Percentiles rank a stretch among this genome's conserved stretches.
These are phyloP conservation scores for Monilinia fructigena DNA, from an alignment of 2,329 filamentous ascomycete species.

Conservation along the genomic window DNA sequence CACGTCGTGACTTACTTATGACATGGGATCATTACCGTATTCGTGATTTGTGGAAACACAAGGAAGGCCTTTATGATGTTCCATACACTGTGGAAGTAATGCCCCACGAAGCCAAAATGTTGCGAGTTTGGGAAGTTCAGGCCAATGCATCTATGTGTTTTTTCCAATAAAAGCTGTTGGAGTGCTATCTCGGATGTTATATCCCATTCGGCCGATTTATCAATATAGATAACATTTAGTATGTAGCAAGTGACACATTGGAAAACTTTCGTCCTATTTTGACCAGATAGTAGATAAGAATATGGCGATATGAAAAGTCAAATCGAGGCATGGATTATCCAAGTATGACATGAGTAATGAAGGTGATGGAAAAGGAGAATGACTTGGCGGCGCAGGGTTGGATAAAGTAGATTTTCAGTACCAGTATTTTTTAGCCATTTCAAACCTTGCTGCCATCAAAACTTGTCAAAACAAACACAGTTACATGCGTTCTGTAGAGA, in stretches of 20 bases:
- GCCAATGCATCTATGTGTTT: slow-evolving; percentile 23
- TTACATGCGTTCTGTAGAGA: neutral
- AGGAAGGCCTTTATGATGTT: slow-evolving; percentile 31
- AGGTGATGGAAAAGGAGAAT: neutral
- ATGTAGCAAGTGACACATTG: neutral
- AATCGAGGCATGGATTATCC: no score
- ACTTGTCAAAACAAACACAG: no score
- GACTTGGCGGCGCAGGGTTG: neutral
- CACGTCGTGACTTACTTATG: slow-evolving; percentile 27
- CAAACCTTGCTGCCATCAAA: neutral
- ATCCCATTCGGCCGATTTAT: neutral
- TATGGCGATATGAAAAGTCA: neutral
- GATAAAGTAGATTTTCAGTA: neutral
- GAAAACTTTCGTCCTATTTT: neutral
- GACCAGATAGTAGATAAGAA: neutral
- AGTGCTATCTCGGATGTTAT: neutral
- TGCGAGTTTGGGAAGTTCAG: slow-evolving; percentile 26
- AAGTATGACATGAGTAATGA: neutral
- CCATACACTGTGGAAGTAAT: slow-evolving; percentile 31
- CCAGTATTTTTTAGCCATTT: neutral
- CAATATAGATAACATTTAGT: neutral
- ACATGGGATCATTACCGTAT: slow-evolving; percentile 29
- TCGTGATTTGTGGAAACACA: slow-evolving; percentile 32
- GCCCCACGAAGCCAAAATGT: slow-evolving; percentile 30
- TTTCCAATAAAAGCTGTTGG: slow-evolving; percentile 12